Percentiles rank a stretch among this genome's conserved stretches.
Evolutionary conservation across 768 basidiomycete species (phyloP).

Genomic region (Cystobasidium tubakii): DNA sequence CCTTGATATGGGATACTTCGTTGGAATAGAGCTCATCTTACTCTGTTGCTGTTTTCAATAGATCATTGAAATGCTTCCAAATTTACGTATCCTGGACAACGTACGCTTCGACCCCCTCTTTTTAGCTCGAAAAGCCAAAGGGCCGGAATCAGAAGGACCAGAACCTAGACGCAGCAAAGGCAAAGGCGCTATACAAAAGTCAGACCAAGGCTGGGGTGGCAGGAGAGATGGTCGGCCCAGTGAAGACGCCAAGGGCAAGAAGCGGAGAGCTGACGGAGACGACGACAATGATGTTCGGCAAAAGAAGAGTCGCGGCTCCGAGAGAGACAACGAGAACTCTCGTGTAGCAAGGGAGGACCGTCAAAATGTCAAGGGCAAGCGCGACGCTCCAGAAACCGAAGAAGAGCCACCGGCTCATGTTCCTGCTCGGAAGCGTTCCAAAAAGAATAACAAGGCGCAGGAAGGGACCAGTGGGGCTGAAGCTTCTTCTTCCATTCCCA

Average conservation of each 20-base stretch:
- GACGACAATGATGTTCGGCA: neutral
- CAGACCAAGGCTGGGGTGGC: neutral
- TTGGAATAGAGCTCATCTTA: neutral
- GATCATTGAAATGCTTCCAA: constrained; percentile 42
- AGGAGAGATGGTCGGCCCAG: neutral
- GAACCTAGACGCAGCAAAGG: constrained; percentile 2
- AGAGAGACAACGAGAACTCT: too few relatives aligned
- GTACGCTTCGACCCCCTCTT: constrained; percentile 43
- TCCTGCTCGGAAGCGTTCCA: neutral
- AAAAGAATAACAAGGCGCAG: neutral
- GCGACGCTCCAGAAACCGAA: neutral
- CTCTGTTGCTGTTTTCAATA: neutral
- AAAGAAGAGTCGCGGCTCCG: neutral
- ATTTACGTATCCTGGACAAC: constrained; percentile 44
- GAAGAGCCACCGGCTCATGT: neutral
- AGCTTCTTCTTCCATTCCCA: neutral
- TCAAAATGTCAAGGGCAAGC: too few relatives aligned
- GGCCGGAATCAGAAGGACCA: constrained; percentile 14
- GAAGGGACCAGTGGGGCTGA: neutral
- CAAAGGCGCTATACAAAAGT: neutral
- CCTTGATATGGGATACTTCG: neutral
- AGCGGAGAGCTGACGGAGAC: constrained; percentile 4
- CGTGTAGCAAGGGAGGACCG: too few relatives aligned
- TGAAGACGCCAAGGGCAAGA: constrained; percentile 10
- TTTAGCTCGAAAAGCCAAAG: constrained; percentile 38